Evolutionary conservation across 106 monocot genomes (phyloP).

Genomic region (Apostasia ramifera): DNA sequence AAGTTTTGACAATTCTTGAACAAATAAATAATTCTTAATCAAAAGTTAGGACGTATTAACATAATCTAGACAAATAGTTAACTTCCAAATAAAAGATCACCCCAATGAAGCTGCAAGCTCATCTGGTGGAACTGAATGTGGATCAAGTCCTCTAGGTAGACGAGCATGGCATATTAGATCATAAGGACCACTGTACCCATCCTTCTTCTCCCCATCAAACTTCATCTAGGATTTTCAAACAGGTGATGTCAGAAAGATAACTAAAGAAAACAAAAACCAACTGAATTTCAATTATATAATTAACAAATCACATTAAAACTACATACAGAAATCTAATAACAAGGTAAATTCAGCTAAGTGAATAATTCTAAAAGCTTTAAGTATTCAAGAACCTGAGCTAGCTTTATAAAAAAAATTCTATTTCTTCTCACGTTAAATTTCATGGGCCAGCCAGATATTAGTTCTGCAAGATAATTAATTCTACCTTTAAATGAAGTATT

Average conservation of each 20-base stretch:
- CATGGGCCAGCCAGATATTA: too few species aligned
- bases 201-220: slow-evolving; percentile 45
- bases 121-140: slow-evolving; percentile 91
- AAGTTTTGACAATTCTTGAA: too few species aligned
- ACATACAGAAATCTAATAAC: too few species aligned
- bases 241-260: background rate
- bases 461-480: too few species aligned
- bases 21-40: too few species aligned
- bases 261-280: background rate
- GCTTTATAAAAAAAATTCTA: too few species aligned
- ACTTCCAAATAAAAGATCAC: slow-evolving; percentile 20
- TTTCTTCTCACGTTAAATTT: too few species aligned
- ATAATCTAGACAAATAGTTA: background rate
- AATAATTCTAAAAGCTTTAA: too few species aligned
- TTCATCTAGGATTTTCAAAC: slow-evolving; percentile 39
- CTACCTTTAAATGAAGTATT: too few species aligned
- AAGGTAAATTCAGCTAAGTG: too few species aligned
- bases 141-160: slow-evolving; percentile 93
- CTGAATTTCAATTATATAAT: background rate
- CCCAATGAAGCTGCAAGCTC: slow-evolving; percentile 92
- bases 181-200: slow-evolving; percentile 42
- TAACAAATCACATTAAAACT: background rate
- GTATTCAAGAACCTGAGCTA: too few species aligned
- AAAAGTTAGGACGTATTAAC: background rate
- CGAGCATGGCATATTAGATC: slow-evolving; percentile 88